These are phyloP conservation scores for Aquilaria yunnanensis DNA, from an alignment of 345 rosid species.

Conservation along the genomic window DNA sequence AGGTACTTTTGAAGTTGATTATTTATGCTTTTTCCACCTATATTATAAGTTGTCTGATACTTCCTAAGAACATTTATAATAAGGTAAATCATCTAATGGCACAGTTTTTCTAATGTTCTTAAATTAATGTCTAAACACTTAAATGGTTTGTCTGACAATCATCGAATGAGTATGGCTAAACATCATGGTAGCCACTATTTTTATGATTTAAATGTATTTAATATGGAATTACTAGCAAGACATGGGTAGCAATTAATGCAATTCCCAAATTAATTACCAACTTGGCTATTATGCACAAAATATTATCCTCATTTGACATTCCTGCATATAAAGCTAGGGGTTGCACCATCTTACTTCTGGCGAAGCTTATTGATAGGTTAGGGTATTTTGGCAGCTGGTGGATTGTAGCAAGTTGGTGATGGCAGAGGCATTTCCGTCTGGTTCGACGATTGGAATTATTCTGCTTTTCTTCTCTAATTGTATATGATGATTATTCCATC, in stretches of 20 bases:
- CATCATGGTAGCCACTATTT: not conserved
- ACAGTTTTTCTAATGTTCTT: not conserved
- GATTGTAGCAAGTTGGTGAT: too few species aligned
- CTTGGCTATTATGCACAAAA: too few species aligned
- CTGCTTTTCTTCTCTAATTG: too few species aligned
- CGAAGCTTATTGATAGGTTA: too few species aligned
- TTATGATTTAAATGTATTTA: not conserved
- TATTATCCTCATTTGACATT: too few species aligned
- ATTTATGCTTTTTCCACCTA: not conserved
- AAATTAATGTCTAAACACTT: not conserved
- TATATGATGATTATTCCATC: too few species aligned
- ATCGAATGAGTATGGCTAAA: not conserved
- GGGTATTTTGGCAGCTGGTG: too few species aligned
- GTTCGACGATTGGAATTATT: too few species aligned
- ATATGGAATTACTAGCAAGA: slow-evolving; percentile 25
- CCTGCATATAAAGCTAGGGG: too few species aligned
- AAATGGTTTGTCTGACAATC: not conserved
- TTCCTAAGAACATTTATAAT: not conserved
- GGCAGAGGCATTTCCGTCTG: too few species aligned
- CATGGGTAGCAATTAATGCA: not conserved
- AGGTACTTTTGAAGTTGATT: not conserved
- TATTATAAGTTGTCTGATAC: not conserved
- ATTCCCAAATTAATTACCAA: too few species aligned
- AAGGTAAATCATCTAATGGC: not conserved
- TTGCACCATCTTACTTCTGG: too few species aligned